These are phyloP conservation scores for Suillus plorans DNA, from an alignment of 768 basidiomycete genomes.

Conservation along the genomic window DNA sequence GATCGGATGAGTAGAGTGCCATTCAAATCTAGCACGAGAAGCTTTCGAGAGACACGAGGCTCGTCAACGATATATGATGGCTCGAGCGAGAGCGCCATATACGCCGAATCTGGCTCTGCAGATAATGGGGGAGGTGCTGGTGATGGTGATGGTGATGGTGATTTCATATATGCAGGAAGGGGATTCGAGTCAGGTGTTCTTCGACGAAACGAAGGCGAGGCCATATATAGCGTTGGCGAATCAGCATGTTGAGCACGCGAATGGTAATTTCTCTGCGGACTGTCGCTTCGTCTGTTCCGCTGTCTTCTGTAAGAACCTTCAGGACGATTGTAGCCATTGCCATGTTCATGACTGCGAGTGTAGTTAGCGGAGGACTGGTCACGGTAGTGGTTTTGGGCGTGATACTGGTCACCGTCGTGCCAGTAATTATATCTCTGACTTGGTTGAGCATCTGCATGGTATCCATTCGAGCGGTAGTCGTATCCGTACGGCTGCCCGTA, in stretches of 20 bases:
- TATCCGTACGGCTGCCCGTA: not conserved
- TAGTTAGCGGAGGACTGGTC: not conserved
- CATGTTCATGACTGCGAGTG: not conserved
- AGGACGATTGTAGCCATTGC: not conserved
- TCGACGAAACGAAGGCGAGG: slow-evolving; percentile 11
- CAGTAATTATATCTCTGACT: not conserved
- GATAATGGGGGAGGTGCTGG: slow-evolving; percentile 8
- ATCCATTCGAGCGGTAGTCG: not conserved
- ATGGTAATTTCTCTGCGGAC: slow-evolving; percentile 1
- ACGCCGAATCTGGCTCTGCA: slow-evolving; percentile 32
- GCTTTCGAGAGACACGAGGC: slow-evolving; percentile 46
- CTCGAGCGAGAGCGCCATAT: slow-evolving; percentile 33
- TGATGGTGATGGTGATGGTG: slow-evolving; percentile 10
- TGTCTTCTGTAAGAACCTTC: not conserved
- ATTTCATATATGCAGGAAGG: slow-evolving; percentile 4
- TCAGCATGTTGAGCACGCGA: not conserved
- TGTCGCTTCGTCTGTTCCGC: not conserved
- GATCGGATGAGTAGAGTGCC: slow-evolving; percentile 70
- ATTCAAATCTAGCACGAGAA: slow-evolving; percentile 75
- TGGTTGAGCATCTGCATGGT: not conserved
- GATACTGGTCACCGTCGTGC: not conserved
- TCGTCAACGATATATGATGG: slow-evolving; percentile 27
- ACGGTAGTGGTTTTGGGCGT: not conserved
- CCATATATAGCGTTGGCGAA: slow-evolving; percentile 5
- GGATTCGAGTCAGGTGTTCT: slow-evolving; percentile 9